Percentiles rank a stretch among this genome's conserved stretches.
phyloP scores from a whole-genome alignment of 2,329 filamentous ascomycete species.

The Shiraia sp. region DNA sequence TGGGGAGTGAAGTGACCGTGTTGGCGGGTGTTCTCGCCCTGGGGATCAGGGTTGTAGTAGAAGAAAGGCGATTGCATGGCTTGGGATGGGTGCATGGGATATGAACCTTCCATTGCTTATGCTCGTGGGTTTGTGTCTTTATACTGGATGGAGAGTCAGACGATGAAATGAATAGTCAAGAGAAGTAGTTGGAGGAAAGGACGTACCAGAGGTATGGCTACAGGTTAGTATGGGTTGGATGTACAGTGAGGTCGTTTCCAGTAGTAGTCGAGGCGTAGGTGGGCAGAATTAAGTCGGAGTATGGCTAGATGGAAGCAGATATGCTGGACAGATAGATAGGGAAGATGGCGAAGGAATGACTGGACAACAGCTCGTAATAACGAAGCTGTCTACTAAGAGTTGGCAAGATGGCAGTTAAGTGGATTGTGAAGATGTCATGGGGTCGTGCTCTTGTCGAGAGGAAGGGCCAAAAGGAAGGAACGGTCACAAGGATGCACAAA shows the following conservation, averaged over 20 bases:
- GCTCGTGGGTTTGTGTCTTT: conserved; percentile 28
- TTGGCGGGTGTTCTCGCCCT: conserved; percentile 66
- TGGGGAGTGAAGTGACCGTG: conserved; percentile 75
- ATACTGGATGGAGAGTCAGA: too few relatives aligned
- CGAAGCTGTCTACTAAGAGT: conserved; percentile 47
- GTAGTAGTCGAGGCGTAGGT: conserved; percentile 12
- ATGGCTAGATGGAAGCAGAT: conserved; percentile 23
- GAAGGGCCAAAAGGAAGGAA: conserved; percentile 45
- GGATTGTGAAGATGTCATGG: conserved; percentile 37
- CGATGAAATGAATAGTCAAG: too few relatives aligned
- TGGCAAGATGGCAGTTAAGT: conserved; percentile 29
- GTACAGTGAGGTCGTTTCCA: conserved; percentile 9
- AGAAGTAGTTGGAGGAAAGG: too few relatives aligned
- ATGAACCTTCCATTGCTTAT: conserved; percentile 67
- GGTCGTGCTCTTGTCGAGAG: conserved; percentile 29
- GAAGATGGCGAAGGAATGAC: conserved; percentile 44
- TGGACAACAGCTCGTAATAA: conserved; percentile 46
- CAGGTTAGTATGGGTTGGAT: conserved; percentile 13
- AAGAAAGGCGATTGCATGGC: conserved; percentile 78
- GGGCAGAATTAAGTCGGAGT: conserved; percentile 32
- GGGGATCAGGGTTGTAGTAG: conserved; percentile 82
- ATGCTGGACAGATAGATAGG: conserved; percentile 25
- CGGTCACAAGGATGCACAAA: conserved; percentile 42
- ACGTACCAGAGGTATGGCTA: conserved; percentile 27
- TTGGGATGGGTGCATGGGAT: conserved; percentile 54